Conservation (phyloP, 441 rosid species). For the Arabidopsis hybrid region DNA sequence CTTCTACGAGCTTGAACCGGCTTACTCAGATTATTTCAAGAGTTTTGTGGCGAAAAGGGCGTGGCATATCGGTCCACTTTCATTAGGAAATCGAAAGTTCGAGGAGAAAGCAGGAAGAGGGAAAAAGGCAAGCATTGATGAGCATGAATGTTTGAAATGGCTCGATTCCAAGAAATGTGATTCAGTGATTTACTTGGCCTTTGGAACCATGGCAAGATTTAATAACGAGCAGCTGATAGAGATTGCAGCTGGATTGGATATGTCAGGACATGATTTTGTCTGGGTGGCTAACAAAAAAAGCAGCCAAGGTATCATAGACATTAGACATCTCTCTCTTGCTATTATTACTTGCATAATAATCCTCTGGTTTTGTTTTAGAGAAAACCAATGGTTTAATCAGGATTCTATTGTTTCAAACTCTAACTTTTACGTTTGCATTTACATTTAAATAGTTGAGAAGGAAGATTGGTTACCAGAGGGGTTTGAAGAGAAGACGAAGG, state of each 20-base stretch:
- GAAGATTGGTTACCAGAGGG: constrained; percentile 65
- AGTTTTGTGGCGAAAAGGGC: constrained; percentile 46
- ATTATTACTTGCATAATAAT: constrained; percentile 6
- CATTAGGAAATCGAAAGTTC: constrained; percentile 48
- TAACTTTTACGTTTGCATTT: neutral
- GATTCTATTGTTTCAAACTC: neutral
- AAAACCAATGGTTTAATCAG: neutral
- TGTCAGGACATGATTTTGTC: constrained; percentile 58
- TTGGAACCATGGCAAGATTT: constrained; percentile 53
- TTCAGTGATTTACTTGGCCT: constrained; percentile 68
- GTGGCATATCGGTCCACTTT: constrained; percentile 60
- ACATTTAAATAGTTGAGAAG: constrained; percentile 34
- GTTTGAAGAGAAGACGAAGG: constrained; percentile 57
- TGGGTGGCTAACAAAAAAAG: constrained; percentile 55
- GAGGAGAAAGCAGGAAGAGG: constrained; percentile 59
- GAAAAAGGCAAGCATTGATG: constrained; percentile 47
- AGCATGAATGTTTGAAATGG: constrained; percentile 65
- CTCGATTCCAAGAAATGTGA: constrained; percentile 57
- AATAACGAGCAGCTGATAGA: constrained; percentile 51
- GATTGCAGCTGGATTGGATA: constrained; percentile 63
- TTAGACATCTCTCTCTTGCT: neutral
- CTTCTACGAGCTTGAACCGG: constrained; percentile 68
- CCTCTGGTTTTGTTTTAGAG: neutral
- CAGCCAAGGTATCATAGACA: constrained; percentile 37
- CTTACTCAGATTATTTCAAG: constrained; percentile 54